Percentiles rank a stretch among this genome's conserved stretches.
phyloP scores from a whole-genome alignment of 495 filamentous ascomycete species.

The Wilcoxina mikolae region DNA sequence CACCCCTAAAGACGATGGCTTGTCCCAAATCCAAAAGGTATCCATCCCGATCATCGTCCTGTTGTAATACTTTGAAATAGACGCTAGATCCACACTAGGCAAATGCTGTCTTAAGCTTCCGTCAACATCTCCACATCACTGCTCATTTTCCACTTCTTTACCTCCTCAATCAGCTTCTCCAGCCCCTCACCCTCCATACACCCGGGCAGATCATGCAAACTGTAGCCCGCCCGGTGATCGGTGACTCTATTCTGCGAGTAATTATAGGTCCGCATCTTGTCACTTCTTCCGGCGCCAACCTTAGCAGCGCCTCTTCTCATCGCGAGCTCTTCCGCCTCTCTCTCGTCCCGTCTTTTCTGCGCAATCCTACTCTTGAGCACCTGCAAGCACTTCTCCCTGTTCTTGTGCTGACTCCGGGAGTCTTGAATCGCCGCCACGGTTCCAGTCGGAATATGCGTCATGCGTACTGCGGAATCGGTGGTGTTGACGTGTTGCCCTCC shows the following conservation, averaged over 20 bases:
- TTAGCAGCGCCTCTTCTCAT: conserved; percentile 60
- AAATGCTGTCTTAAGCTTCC: no score
- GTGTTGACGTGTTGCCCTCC: conserved; percentile 98
- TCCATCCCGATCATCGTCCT: no score
- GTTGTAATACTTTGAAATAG: no score
- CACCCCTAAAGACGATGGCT: no score
- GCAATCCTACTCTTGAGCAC: conserved; percentile 71
- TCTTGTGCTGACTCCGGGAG: conserved; percentile 73
- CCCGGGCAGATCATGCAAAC: conserved; percentile 65
- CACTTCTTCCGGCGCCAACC: conserved; percentile 69
- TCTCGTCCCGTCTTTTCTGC: conserved; percentile 60
- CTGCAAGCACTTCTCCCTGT: conserved; percentile 74
- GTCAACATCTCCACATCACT: no score
- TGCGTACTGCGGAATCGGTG: conserved; percentile 84
- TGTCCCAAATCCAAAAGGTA: no score
- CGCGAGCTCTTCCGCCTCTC: conserved; percentile 64
- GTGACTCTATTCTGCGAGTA: conserved; percentile 86
- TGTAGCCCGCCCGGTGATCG: conserved; percentile 77
- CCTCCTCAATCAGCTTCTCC: conserved; percentile 64
- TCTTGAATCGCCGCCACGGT: conserved; percentile 85
- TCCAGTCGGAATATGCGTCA: conserved; percentile 82
- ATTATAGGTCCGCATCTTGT: conserved; percentile 94
- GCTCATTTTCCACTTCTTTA: no score
- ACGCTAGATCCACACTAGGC: no score
- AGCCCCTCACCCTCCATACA: conserved; percentile 59